Base-by-base conservation (phyloP, 768 basidiomycete genomes). In the Strobilomyces confusus region DNA sequence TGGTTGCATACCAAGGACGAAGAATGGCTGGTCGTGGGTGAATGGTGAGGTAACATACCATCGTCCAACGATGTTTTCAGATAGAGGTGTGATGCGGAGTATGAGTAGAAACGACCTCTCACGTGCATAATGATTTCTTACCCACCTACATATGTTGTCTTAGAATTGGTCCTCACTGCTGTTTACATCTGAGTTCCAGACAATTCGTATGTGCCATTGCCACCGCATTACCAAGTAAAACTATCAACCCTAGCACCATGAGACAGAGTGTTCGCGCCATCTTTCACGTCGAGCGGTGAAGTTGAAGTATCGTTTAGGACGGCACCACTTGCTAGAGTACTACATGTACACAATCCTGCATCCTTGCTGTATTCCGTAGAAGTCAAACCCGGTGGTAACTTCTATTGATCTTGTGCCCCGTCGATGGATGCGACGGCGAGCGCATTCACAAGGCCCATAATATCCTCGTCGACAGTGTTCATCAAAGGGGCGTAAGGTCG, bases 1-100 rank as follows among this genome's bases (percentile, higher is more conserved):
- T 97, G 93, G 93, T 69, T 95, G 52, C 69, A 70, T 20, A 62
- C 74, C 54, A 63, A 70, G 38, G 69, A 75, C 37, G 66, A 60
- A 34, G 66, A 60, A 34, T 60, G 69, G 59, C 45, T 52, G 25
- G 55, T 63, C 40, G 58, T 64, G 38, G 71, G 58, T 23, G 58
- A 59, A 29, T 72, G 72, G 65, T 74, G 57, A 70, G 42, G n/a
- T 41, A 34, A 41, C 15, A 14, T 30, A 32, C 47, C 29, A 45
- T 43, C 38, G 17, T 30, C 32, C 51, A 37, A 33, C 15, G 41
- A 26, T 17, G 25, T 44, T 33, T 37, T 37, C 22, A 26, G 54
- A 55, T 20, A 50, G 37, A 58, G 41, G 33, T 43, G n/a, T 57
- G 59, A 62, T 33, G 17, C 41, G 37, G 33, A 29, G 37, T 42